Conservation (phyloP, 2,329 filamentous ascomycete genomes). For the Pleomassaria siparia region DNA sequence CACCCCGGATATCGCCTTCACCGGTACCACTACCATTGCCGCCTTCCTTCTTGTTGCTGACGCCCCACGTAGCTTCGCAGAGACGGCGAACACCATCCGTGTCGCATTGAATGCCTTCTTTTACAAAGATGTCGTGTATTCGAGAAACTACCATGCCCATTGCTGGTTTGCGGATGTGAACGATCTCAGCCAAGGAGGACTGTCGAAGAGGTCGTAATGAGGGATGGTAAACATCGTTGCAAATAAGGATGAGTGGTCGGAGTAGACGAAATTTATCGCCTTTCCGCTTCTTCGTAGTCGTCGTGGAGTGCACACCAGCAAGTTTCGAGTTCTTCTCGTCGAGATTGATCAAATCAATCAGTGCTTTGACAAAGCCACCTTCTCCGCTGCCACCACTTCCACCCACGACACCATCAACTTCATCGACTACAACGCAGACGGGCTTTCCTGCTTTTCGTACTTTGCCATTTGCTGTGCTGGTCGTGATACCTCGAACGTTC, state of each 20-base stretch:
- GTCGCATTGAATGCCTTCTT: conserved; percentile 85
- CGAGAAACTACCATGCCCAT: conserved; percentile 82
- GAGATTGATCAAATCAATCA: conserved; percentile 84
- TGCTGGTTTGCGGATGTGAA: conserved; percentile 86
- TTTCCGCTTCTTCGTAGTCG: conserved; percentile 62
- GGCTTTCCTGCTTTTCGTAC: conserved; percentile 76
- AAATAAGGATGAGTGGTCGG: conserved; percentile 88
- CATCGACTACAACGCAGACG: conserved; percentile 91
- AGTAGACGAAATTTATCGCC: conserved; percentile 85
- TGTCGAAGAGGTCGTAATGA: conserved; percentile 85
- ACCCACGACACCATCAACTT: conserved; percentile 90
- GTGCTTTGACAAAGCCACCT: conserved; percentile 90
- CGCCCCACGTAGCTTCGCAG: conserved; percentile 81
- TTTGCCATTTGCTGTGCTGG: conserved; percentile 55
- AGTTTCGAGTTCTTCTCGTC: conserved; percentile 76
- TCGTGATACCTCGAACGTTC: conserved; percentile 75
- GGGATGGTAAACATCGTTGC: conserved; percentile 95
- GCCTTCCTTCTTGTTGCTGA: conserved; percentile 69
- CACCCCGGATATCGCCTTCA: conserved; percentile 74
- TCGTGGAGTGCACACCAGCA: conserved; percentile 36
- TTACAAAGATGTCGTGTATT: conserved; percentile 81
- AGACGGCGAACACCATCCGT: conserved; percentile 83
- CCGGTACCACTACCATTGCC: conserved; percentile 61
- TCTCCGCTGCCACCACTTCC: conserved; percentile 75
- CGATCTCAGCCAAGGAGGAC: conserved; percentile 80